These are phyloP conservation scores for Saccharomycopsis malanga DNA, from an alignment of 805 yeast genomes.

Conservation along the genomic window DNA sequence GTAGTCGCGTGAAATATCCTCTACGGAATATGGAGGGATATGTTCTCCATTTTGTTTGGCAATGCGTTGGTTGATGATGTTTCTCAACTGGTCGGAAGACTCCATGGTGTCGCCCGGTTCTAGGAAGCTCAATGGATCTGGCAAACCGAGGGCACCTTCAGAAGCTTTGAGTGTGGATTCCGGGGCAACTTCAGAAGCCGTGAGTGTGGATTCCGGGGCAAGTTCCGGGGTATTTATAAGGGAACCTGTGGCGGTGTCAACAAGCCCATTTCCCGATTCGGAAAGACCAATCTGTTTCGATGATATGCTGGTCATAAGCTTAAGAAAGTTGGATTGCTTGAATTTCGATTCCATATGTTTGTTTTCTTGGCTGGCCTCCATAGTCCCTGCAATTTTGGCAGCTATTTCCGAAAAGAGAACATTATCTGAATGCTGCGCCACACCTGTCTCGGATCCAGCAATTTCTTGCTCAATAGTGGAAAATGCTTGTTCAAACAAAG, in stretches of 20 bases:
- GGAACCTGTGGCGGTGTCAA: constrained; percentile 30
- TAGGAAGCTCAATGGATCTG: constrained; percentile 19
- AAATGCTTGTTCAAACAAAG: constrained; percentile 27
- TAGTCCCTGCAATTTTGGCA: constrained; percentile 31
- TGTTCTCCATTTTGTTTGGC: constrained; percentile 6
- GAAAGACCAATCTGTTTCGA: constrained; percentile 34
- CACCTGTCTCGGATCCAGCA: neutral
- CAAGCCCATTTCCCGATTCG: constrained; percentile 31
- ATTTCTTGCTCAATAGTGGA: constrained; percentile 25
- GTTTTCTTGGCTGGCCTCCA: constrained; percentile 29
- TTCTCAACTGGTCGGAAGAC: constrained; percentile 11
- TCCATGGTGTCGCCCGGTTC: constrained; percentile 1
- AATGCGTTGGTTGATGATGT: constrained; percentile 10
- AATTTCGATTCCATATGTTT: constrained; percentile 31
- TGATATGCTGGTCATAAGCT: constrained; percentile 36
- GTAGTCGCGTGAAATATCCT: constrained; percentile 18
- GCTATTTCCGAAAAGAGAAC: constrained; percentile 37
- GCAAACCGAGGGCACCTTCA: neutral
- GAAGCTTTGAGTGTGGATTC: neutral
- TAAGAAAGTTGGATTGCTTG: constrained; percentile 35
- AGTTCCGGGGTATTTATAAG: constrained; percentile 27
- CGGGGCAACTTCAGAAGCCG: neutral
- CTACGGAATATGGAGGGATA: constrained; percentile 13
- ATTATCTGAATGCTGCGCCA: constrained; percentile 7
- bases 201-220: neutral